These are phyloP conservation scores for Solanum acaule DNA, from an alignment of 257 asterid species.

Conservation along the genomic window DNA sequence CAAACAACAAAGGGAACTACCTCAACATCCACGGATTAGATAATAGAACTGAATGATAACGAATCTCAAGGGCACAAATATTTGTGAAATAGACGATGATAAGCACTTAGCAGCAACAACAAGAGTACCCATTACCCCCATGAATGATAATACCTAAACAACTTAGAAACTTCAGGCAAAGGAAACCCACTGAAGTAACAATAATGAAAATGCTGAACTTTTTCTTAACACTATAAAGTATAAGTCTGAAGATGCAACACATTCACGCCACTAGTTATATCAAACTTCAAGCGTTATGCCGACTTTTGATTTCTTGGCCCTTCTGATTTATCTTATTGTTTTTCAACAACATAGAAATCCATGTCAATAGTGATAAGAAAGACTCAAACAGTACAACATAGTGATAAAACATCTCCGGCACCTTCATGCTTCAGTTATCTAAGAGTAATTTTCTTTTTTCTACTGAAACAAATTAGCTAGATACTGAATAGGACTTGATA, in stretches of 20 bases:
- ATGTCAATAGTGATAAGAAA: neutral
- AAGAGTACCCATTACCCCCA: neutral
- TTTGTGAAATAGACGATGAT: neutral
- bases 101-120: neutral
- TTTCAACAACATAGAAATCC: neutral
- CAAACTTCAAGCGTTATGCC: neutral
- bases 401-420: neutral
- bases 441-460: neutral
- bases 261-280: neutral
- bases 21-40: neutral
- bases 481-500: neutral
- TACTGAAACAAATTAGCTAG: neutral
- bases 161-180: neutral
- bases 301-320: neutral
- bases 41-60: neutral
- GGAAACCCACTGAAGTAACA: neutral
- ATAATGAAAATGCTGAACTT: neutral
- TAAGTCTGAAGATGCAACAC: neutral
- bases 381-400: neutral
- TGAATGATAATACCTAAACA: neutral
- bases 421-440: neutral
- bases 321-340: neutral
- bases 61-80: neutral
- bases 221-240: neutral
- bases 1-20: conserved; percentile 10